These are phyloP conservation scores for Penicillium canescens DNA, from an alignment of 495 filamentous ascomycete species.

Conservation along the genomic window DNA sequence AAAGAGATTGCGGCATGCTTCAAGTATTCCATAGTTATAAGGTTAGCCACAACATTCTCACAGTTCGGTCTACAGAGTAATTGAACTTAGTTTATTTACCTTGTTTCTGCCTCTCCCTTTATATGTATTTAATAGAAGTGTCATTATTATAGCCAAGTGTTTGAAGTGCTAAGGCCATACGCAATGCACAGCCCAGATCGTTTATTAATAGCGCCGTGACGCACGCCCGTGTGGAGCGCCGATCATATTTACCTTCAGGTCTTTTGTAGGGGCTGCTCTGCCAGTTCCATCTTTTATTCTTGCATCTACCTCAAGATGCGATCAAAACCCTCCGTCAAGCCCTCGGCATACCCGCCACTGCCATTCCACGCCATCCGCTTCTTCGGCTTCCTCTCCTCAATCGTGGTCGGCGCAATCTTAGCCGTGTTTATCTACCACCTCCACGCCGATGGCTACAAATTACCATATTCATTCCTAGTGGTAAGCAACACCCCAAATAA, in stretches of 20 bases:
- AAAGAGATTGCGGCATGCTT: too few relatives aligned
- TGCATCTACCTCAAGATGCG: slow-evolving; percentile 26
- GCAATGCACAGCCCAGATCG: slow-evolving; percentile 7
- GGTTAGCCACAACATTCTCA: too few relatives aligned
- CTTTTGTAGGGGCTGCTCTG: neutral
- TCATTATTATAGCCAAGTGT: neutral
- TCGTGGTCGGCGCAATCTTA: slow-evolving; percentile 60
- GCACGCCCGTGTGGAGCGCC: slow-evolving; percentile 25
- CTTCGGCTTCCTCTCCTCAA: slow-evolving; percentile 50
- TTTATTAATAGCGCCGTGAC: slow-evolving; percentile 29
- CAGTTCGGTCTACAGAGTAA: too few relatives aligned
- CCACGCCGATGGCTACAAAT: slow-evolving; percentile 47
- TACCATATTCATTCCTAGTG: slow-evolving; percentile 66
- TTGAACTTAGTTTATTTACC: too few relatives aligned
- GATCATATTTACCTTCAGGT: slow-evolving; percentile 22
- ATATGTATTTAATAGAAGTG: too few relatives aligned
- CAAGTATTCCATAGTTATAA: too few relatives aligned
- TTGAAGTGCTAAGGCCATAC: neutral
- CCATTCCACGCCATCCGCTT: slow-evolving; percentile 59
- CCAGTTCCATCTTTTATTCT: slow-evolving; percentile 2
- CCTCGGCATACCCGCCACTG: slow-evolving; percentile 57
- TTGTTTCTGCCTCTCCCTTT: too few relatives aligned
- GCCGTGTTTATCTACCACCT: slow-evolving; percentile 64
- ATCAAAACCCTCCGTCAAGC: slow-evolving; percentile 40
- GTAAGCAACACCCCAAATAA: slow-evolving; percentile 37